Percentiles rank a stretch among this genome's conserved stretches.
Evolutionary conservation across 2,329 filamentous ascomycete genomes (phyloP).

Genomic region (Purpureocillium lavendulum): DNA sequence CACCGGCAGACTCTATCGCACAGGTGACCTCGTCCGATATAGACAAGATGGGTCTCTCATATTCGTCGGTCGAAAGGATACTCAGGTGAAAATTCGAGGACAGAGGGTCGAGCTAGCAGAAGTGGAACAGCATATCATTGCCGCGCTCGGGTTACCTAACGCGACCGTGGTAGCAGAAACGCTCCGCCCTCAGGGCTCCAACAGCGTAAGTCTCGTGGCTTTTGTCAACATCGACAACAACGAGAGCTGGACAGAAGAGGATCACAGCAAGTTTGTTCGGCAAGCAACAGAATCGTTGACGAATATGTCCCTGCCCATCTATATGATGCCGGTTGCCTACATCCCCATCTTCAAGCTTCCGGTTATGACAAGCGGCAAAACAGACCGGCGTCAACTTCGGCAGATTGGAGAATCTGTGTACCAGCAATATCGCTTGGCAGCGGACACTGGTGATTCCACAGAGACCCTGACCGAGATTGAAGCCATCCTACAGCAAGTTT

Average conservation of each 20-base stretch:
- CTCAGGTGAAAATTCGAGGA: conserved; percentile 47
- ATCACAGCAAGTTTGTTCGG: background rate
- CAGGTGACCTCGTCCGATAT: conserved; percentile 37
- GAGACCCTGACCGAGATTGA: conserved; percentile 2
- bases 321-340: conserved; percentile 12
- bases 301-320: background rate
- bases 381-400: conserved; percentile 7
- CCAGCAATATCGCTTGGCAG: background rate
- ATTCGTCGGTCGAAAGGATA: conserved; percentile 42
- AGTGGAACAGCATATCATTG: conserved; percentile 9
- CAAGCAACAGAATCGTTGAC: background rate
- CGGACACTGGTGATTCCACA: background rate
- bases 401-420: conserved; percentile 4
- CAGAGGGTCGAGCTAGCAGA: conserved; percentile 37
- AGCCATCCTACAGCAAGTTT: conserved; percentile 16
- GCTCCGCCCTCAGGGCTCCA: conserved; percentile 3
- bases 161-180: conserved; percentile 6
- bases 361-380: conserved; percentile 8
- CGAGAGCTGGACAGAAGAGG: background rate
- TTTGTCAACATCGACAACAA: conserved; percentile 4
- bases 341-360: conserved; percentile 7
- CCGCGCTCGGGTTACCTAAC: background rate
- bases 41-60: conserved; percentile 22
- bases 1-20: conserved; percentile 28
- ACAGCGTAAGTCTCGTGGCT: conserved; percentile 6